These are phyloP conservation scores for Forsythia viridissima DNA, from an alignment of 257 asterid species.

Conservation along the genomic window DNA sequence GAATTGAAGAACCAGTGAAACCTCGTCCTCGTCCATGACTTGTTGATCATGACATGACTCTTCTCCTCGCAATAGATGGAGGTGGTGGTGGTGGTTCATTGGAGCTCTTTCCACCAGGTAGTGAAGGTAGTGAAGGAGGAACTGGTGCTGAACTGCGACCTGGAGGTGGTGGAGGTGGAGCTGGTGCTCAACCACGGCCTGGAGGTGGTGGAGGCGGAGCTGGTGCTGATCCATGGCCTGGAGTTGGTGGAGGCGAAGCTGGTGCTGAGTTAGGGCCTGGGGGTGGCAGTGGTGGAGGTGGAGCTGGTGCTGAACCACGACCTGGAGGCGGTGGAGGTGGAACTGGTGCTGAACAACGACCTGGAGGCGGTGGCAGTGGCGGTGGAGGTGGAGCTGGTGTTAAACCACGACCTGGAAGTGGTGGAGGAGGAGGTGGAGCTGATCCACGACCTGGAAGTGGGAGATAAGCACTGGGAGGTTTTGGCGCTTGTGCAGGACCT, in stretches of 20 bases:
- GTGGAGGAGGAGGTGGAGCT: neutral
- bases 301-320: constrained; percentile 15
- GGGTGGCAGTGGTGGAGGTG: constrained; percentile 31
- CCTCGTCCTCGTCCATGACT: constrained; percentile 60
- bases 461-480: neutral
- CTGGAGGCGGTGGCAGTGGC: neutral
- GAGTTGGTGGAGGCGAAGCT: constrained; percentile 39
- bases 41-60: constrained; percentile 46
- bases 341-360: neutral
- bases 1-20: constrained; percentile 63
- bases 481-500: constrained; percentile 29
- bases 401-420: constrained; percentile 16
- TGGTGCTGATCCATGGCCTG: neutral
- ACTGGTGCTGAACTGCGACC: constrained; percentile 30
- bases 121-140: constrained; percentile 39
- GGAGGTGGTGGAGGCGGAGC: constrained; percentile 34
- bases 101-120: constrained; percentile 36
- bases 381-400: constrained; percentile 28
- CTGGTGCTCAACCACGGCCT: constrained; percentile 29
- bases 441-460: constrained; percentile 13
- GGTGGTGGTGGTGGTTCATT: constrained; percentile 34
- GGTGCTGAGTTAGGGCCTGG: constrained; percentile 28
- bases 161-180: constrained; percentile 36
- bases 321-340: constrained; percentile 32
- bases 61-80: constrained; percentile 64